Conservation (phyloP, 2,329 filamentous ascomycete genomes). For the Neonectria neomacrospora region DNA sequence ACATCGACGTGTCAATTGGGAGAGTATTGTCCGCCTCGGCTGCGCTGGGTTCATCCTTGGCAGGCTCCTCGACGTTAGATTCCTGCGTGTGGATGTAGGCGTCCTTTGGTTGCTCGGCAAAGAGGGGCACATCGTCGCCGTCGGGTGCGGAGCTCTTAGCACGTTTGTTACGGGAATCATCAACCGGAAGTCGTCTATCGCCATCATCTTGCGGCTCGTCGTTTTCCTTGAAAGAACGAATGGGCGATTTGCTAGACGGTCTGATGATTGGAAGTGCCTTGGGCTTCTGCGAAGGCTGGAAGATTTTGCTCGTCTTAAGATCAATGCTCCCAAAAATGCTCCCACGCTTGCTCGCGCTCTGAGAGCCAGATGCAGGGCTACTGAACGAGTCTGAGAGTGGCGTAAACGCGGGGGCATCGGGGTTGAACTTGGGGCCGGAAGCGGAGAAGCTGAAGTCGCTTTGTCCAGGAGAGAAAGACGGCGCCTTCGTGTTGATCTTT, state of each 20-base stretch:
- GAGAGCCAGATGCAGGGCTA: constrained; percentile 59
- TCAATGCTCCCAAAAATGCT: constrained; percentile 79
- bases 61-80: constrained; percentile 36
- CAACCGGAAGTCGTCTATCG: constrained; percentile 68
- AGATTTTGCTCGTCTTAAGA: constrained; percentile 68
- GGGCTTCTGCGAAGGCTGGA: constrained; percentile 76
- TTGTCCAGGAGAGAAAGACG: constrained; percentile 75
- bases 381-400: constrained; percentile 65
- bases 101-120: constrained; percentile 67
- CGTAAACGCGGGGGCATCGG: constrained; percentile 81
- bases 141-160: constrained; percentile 72
- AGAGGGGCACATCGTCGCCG: constrained; percentile 78
- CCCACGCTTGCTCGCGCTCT: constrained; percentile 54
- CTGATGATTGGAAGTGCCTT: constrained; percentile 86
- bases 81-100: constrained; percentile 27
- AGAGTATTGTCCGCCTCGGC: constrained; percentile 57
- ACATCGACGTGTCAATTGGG: constrained; percentile 63
- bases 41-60: constrained; percentile 39
- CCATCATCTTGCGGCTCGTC: constrained; percentile 43
- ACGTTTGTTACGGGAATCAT: constrained; percentile 80
- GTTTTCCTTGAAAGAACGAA: constrained; percentile 43
- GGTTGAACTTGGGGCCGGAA: constrained; percentile 75
- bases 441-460: constrained; percentile 76
- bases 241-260: constrained; percentile 65
- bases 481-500: constrained; percentile 75